Conservation (phyloP, 352 stramenopile genomes). For the Phytophthora brassicae region DNA sequence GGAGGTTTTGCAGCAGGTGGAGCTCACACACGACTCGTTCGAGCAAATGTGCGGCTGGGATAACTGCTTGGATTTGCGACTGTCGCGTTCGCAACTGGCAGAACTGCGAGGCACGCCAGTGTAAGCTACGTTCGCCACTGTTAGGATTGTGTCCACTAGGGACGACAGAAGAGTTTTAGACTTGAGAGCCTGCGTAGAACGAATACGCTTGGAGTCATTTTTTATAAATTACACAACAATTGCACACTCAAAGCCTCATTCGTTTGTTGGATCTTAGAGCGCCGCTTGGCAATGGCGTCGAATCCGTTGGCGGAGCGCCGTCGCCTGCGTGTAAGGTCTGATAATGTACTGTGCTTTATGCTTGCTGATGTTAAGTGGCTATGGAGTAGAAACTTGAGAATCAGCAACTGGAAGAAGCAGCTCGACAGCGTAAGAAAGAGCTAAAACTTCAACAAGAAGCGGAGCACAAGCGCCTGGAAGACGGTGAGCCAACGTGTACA, state of each 20-base stretch:
- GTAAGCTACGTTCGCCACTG: slow-evolving; percentile 21
- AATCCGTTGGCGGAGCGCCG: slow-evolving; percentile 48
- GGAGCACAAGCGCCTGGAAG: slow-evolving; percentile 45
- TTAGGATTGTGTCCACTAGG: slow-evolving; percentile 39
- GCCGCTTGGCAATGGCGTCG: slow-evolving; percentile 1
- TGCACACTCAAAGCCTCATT: not conserved
- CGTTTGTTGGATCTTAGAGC: slow-evolving; percentile 9
- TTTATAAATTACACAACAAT: slow-evolving; percentile 23
- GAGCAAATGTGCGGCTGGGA: slow-evolving; percentile 86
- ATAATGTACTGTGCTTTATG: not conserved
- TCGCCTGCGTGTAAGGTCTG: slow-evolving; percentile 34
- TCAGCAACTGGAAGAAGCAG: slow-evolving; percentile 60
- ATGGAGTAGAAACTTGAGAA: slow-evolving; percentile 70
- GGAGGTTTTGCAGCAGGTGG: slow-evolving; percentile 84
- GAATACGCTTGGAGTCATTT: slow-evolving; percentile 26
- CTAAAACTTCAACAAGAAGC: slow-evolving; percentile 40
- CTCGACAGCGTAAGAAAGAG: slow-evolving; percentile 48
- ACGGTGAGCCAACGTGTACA: slow-evolving; percentile 36
- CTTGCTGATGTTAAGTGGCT: not conserved
- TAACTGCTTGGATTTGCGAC: slow-evolving; percentile 71
- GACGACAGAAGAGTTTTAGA: slow-evolving; percentile 31
- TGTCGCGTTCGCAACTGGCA: slow-evolving; percentile 76
- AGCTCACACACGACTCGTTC: slow-evolving; percentile 82
- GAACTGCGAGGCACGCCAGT: slow-evolving; percentile 56
- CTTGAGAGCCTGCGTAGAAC: slow-evolving; percentile 18